A percentile compares a stretch with the other conserved stretches of the same genome.
phyloP scores from a whole-genome alignment of 768 basidiomycete species.

The Tephrocybe rancida region DNA sequence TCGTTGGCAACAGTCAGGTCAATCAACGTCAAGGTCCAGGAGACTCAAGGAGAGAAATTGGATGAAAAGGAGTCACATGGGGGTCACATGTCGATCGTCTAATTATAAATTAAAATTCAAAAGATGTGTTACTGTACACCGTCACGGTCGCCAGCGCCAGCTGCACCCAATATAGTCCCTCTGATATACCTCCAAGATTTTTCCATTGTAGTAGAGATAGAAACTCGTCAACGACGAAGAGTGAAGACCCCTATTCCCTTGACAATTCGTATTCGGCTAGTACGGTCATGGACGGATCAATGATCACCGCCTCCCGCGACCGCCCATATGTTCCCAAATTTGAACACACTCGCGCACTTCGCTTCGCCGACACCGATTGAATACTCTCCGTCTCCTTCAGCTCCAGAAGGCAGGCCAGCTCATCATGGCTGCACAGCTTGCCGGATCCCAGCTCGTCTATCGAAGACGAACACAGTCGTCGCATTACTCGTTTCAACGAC shows the following conservation, averaged over 20 bases:
- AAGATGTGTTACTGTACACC: too few species aligned
- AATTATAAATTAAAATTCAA: too few species aligned
- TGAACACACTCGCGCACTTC: slow-evolving; percentile 7
- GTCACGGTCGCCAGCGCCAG: too few species aligned
- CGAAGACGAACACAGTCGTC: slow-evolving; percentile 7
- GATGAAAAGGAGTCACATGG: slow-evolving; percentile 15
- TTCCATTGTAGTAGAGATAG: too few species aligned
- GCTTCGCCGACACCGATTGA: slow-evolving; percentile 14
- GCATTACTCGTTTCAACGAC: slow-evolving; percentile 9
- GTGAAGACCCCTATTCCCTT: too few species aligned
- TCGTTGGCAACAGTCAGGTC: slow-evolving; percentile 6
- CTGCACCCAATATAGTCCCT: too few species aligned
- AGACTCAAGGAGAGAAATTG: neutral
- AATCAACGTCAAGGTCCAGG: neutral
- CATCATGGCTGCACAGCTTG: too few species aligned
- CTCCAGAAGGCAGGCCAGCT: slow-evolving; percentile 8
- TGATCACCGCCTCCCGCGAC: slow-evolving; percentile 14
- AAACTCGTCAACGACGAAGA: too few species aligned
- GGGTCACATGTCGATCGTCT: neutral
- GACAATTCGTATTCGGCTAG: neutral
- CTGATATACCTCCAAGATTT: too few species aligned
- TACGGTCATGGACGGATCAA: slow-evolving; percentile 12
- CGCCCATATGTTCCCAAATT: slow-evolving; percentile 1
- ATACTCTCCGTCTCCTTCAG: slow-evolving; percentile 16
- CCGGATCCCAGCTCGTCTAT: neutral